Evolutionary conservation across 2,329 filamentous ascomycete genomes (phyloP).

Genomic region (Fusarium sambucinum): DNA sequence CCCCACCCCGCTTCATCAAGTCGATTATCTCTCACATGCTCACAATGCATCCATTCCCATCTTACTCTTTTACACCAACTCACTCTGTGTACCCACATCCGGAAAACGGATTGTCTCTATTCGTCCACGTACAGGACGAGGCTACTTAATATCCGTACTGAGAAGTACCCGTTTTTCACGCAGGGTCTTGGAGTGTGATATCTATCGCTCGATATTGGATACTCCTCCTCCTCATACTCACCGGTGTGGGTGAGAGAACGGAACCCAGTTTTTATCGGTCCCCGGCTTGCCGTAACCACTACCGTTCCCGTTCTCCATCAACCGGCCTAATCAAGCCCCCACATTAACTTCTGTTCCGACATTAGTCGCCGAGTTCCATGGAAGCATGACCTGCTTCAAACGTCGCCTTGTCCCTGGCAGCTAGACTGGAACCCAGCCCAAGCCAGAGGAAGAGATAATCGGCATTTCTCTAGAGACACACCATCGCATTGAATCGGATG

Average conservation of each 20-base stretch:
- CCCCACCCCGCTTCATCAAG: conserved; percentile 20
- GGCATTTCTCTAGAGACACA: conserved; percentile 9
- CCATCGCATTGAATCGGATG: conserved; percentile 8
- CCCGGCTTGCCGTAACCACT: conserved; percentile 18
- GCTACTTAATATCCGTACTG: conserved; percentile 24
- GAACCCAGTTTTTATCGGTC: conserved; percentile 32
- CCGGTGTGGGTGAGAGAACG: conserved; percentile 42
- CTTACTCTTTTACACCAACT: conserved; percentile 36
- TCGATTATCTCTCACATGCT: conserved; percentile 32
- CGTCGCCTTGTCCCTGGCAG: conserved; percentile 37
- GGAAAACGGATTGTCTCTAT: conserved; percentile 28
- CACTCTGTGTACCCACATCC: conserved; percentile 30
- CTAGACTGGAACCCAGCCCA: conserved; percentile 3
- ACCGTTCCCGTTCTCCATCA: conserved; percentile 8
- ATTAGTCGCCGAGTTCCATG: conserved; percentile 19
- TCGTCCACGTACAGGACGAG: conserved; percentile 42
- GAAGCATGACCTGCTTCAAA: conserved; percentile 27
- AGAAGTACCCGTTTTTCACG: conserved; percentile 26
- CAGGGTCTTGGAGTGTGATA: conserved; percentile 30
- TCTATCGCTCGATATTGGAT: conserved; percentile 14
- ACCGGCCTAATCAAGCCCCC: conserved; percentile 30
- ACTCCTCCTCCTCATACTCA: conserved; percentile 34
- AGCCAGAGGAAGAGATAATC: conserved; percentile 6
- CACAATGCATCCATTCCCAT: conserved; percentile 12
- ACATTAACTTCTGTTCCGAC: conserved; percentile 15